A percentile compares a stretch with the other conserved stretches of the same genome.
phyloP scores from a whole-genome alignment of 2,329 filamentous ascomycete genomes.

The Alternaria hordeiaustralica region DNA sequence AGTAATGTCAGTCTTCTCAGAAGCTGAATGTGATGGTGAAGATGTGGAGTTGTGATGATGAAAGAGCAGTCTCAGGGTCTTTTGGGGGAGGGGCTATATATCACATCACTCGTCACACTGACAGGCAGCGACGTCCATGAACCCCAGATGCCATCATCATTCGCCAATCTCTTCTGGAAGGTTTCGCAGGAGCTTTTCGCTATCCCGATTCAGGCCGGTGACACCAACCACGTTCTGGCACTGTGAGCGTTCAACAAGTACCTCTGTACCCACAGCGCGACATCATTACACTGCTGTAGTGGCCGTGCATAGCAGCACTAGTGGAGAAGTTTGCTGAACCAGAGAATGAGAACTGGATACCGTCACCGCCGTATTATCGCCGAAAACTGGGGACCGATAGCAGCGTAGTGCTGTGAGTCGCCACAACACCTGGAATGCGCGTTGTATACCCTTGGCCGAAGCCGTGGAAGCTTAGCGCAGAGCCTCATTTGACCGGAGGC shows the following conservation, averaged over 20 bases:
- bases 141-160: conserved; percentile 30
- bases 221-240: conserved; percentile 11
- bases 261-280: conserved; percentile 36
- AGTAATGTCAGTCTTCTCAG: conserved; percentile 8
- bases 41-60: conserved; percentile 10
- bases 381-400: conserved; percentile 34
- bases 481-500: conserved; percentile 26
- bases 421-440: conserved; percentile 24
- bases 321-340: conserved; percentile 31
- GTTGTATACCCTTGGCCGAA: conserved; percentile 25
- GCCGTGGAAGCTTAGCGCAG: conserved; percentile 18
- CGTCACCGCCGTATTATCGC: conserved; percentile 30
- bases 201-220: conserved; percentile 33
- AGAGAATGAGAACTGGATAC: conserved; percentile 37
- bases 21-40: conserved; percentile 5
- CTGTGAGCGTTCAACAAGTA: conserved; percentile 32
- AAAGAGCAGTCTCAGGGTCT: conserved; percentile 22
- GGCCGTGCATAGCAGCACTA: conserved; percentile 26
- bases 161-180: conserved; percentile 23
- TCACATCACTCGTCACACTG: conserved; percentile 13
- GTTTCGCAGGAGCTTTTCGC: conserved; percentile 16
- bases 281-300: conserved; percentile 32
- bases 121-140: conserved; percentile 3
- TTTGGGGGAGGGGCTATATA: conserved; percentile 35
- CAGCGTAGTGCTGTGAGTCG: conserved; percentile 26